A percentile compares a stretch with the other conserved stretches of the same genome.
These are phyloP conservation scores for Chaetomidium leptoderma DNA, from an alignment of 495 filamentous ascomycete genomes.

Conservation along the genomic window DNA sequence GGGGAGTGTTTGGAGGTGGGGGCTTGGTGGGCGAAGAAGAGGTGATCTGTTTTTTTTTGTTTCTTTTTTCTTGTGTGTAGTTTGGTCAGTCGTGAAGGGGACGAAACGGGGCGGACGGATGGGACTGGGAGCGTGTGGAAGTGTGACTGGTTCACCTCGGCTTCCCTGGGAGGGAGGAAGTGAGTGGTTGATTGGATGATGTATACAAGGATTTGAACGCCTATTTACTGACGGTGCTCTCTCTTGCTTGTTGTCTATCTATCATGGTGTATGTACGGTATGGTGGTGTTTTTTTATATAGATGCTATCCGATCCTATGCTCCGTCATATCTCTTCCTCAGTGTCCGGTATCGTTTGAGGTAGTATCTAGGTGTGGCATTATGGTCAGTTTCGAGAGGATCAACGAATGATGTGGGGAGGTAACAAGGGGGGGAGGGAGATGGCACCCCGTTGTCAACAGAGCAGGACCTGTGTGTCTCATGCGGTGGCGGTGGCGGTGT, in stretches of 20 bases:
- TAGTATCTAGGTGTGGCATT: slow-evolving; percentile 68
- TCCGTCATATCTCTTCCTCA: slow-evolving; percentile 74
- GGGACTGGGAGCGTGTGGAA: background rate
- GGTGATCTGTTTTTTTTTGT: slow-evolving; percentile 5
- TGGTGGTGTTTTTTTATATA: background rate
- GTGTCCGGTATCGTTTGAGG: slow-evolving; percentile 85
- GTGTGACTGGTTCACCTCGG: slow-evolving; percentile 3
- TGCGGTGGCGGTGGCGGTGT: no score
- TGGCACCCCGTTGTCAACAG: background rate
- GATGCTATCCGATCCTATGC: slow-evolving; percentile 9
- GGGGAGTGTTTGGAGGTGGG: slow-evolving; percentile 91
- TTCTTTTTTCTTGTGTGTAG: background rate
- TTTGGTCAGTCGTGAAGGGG: background rate
- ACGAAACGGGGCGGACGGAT: background rate
- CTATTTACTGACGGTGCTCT: no score
- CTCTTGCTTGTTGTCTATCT: background rate
- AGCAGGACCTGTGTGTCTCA: no score
- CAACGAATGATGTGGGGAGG: background rate
- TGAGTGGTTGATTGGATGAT: background rate
- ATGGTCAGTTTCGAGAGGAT: background rate
- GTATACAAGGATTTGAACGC: background rate
- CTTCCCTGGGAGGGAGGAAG: background rate
- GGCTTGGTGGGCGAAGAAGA: slow-evolving; percentile 74
- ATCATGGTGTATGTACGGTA: background rate
- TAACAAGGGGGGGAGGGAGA: background rate